A percentile compares a stretch with the other conserved stretches of the same genome.
These are phyloP conservation scores for Panicum miliaceum DNA, from an alignment of 176 grass and related monocot genomes.

Conservation along the genomic window DNA sequence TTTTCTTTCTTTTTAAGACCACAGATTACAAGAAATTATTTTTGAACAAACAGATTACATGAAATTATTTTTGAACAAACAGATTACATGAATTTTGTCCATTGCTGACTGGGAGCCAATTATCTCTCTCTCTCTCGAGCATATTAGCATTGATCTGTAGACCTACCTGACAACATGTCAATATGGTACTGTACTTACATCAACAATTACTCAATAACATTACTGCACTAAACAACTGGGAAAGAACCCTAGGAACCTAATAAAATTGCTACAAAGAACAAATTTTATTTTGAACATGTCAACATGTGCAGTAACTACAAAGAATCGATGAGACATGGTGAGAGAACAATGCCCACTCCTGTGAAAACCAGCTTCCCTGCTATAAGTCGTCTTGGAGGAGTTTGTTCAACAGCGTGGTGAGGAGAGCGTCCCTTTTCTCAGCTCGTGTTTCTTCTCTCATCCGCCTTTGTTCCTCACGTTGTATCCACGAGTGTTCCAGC, in stretches of 20 bases:
- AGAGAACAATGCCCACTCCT: slow-evolving; percentile 38
- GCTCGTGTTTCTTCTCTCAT: slow-evolving; percentile 60
- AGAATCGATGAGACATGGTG: slow-evolving; percentile 44
- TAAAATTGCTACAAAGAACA: slow-evolving; percentile 24
- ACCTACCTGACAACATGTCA: background rate
- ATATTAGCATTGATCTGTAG: slow-evolving; percentile 3
- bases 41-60: background rate
- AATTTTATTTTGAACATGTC: slow-evolving; percentile 28
- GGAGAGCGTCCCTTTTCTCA: slow-evolving; percentile 60
- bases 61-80: background rate
- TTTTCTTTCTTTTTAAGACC: background rate
- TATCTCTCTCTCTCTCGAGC: slow-evolving; percentile 4
- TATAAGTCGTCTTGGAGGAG: slow-evolving; percentile 59
- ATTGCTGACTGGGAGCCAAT: slow-evolving; percentile 13
- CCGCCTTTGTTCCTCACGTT: slow-evolving; percentile 67
- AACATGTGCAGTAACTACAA: slow-evolving; percentile 47
- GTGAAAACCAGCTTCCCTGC: slow-evolving; percentile 1
- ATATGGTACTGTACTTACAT: slow-evolving; percentile 45
- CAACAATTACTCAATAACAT: slow-evolving; percentile 15
- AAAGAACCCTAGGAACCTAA: slow-evolving; percentile 27
- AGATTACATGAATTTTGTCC: background rate
- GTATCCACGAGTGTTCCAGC: slow-evolving; percentile 79
- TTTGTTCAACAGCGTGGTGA: slow-evolving; percentile 57
- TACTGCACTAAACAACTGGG: background rate
- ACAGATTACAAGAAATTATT: background rate